A percentile compares a stretch with the other conserved stretches of the same genome.
These are phyloP conservation scores for Fusarium tjaetaba DNA, from an alignment of 2,329 filamentous ascomycete genomes.

Conservation along the genomic window DNA sequence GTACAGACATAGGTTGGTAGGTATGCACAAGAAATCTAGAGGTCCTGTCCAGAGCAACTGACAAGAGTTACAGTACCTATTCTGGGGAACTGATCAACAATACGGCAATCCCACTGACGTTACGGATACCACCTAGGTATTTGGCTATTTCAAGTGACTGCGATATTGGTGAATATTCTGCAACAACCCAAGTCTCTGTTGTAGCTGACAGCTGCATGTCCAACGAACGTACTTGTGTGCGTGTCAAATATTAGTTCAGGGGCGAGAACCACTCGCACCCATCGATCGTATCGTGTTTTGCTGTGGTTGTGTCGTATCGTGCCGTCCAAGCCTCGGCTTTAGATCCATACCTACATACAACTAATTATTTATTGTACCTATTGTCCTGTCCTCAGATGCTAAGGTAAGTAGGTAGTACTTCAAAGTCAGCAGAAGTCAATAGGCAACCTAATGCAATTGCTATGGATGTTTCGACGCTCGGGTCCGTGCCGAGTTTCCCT, in stretches of 20 bases:
- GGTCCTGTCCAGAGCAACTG: not conserved
- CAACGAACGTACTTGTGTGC: not conserved
- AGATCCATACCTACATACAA: too few relatives aligned
- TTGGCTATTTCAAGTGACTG: not conserved
- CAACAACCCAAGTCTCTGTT: conserved; percentile 4
- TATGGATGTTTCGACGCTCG: conserved; percentile 5
- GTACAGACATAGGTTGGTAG: not conserved
- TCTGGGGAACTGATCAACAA: not conserved
- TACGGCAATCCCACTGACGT: not conserved
- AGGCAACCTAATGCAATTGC: not conserved
- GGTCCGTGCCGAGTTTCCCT: conserved; percentile 20
- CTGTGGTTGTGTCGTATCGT: not conserved
- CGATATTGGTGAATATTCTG: conserved; percentile 15
- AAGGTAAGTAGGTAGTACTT: not conserved
- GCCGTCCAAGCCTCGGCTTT: conserved; percentile 21
- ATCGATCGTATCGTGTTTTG: conserved; percentile 7
- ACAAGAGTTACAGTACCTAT: not conserved
- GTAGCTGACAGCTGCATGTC: not conserved
- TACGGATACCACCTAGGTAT: not conserved
- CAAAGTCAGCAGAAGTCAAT: not conserved
- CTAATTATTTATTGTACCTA: too few relatives aligned
- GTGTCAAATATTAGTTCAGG: conserved; percentile 33
- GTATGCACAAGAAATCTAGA: not conserved
- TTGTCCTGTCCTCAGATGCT: too few relatives aligned
- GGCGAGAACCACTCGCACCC: conserved; percentile 20